Base-by-base conservation (phyloP, 257 asterid genomes). In the Jacaranda copaia region DNA sequence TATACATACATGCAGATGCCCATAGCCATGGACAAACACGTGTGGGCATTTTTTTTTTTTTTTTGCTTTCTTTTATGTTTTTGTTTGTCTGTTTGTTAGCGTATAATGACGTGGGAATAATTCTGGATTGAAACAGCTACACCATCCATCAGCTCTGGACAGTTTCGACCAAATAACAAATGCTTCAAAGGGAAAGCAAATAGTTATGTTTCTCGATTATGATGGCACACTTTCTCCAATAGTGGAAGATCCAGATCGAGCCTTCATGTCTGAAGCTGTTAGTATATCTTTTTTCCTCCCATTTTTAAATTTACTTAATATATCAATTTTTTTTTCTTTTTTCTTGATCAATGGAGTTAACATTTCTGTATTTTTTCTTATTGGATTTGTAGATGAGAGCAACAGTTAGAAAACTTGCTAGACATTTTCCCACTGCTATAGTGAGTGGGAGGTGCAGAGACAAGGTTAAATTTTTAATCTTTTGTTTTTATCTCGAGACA, bases 191-290 rank as follows among this genome's bases (percentile, higher is more conserved):
- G 97, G 99, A 65, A 96, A 93, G 81, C 94, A 96, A 72, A 93
- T 93, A 5, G 95, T 96, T 32, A 93, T 96, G 99, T 96, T 96
- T 65, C 35, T 96, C 35, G 99, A 96, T 76, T 96, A 96, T 66
- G 99, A 96, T 48, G 99, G 99, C 71, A 96, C 99, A 0, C 98
- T 93, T 35, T 96, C 99, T 0, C 99, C 99, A 52, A 96, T 96
- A 0, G 99, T 96, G 0, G 97, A 90, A 14, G 97, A 96, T 73
- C 98, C 99, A 2, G 98, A 96, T 76, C 88, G 81, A 42, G 99
- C 99, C 71, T 96, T 89, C 86, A 96, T 96, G 98, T 90, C 98
- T 25, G 87, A 88, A 3, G 79, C 95, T 89, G 99, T 94, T 51
- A 57, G 93, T 83, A 3, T 19, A 11, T 18, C 4, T 4, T 58